Evolutionary conservation across 805 yeast species (phyloP), one percentile per base, ranked within the genome.

Genomic region (Jamesozyma gamospora): DNA sequence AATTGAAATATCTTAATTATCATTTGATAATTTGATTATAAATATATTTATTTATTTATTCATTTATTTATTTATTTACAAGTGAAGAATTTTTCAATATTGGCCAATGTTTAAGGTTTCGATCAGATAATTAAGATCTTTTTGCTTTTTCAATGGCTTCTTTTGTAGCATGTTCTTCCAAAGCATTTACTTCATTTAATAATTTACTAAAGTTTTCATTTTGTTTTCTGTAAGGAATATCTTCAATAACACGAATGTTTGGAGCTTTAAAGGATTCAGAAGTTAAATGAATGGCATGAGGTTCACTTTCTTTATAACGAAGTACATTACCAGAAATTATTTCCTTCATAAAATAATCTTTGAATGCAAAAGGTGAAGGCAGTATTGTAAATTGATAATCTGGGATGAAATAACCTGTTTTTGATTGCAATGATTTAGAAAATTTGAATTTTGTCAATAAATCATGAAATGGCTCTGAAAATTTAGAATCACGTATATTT

Each of bases 251-350:
- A 32, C 34, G 26, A 27, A 79, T 63, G 48, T 82, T 83, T 4
- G 74, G 65, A 30, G 81, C 75, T 25, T 61, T 65, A 52, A 75
- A 82, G 34, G 74, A 78, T 24, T 65, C 67, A 7, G 65, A 57
- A 41, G 75, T 65, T 48, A 84, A 66, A 44, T 77, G 75, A 41
- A 84, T 74, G 24, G 85, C 90, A 51, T 81, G 74, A n/a, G 92
- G 87, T 51, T 77, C 74, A 55, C 77, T 71, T 53, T 81, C 87
- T 50, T 72, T 74, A 47, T 64, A 70, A 53, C 64, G 63, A 7
- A 44, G 47, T 11, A 52, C 43, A 37, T 50, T 56, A 18, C 67
- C 66, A 15, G 59, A 51, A 11, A 63, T 40, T 27, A 62, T 48
- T 34, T 58, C 54, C 6, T 42, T 39, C 15, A 47, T 41, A 36